Conservation (phyloP, 495 filamentous ascomycete species). For the Penicillium simplicissimum region DNA sequence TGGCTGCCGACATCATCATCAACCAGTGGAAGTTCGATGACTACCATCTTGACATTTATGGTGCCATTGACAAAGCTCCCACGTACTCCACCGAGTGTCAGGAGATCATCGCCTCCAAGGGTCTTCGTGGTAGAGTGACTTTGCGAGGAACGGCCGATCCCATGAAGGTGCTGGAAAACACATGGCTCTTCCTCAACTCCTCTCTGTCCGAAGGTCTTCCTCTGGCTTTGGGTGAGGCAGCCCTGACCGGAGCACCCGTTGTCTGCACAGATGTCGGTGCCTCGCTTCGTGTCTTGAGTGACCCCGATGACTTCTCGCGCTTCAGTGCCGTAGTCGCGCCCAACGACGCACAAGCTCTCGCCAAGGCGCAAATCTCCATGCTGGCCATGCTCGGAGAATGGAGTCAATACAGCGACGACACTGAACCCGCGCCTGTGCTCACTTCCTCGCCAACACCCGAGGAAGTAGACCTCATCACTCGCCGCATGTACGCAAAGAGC, state of each 20-base stretch:
- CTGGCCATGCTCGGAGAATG: slow-evolving; percentile 62
- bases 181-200: slow-evolving; percentile 69
- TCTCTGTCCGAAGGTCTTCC: slow-evolving; percentile 67
- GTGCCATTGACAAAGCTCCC: slow-evolving; percentile 60
- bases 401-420: slow-evolving; percentile 54
- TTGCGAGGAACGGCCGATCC: slow-evolving; percentile 59
- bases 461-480: slow-evolving; percentile 55
- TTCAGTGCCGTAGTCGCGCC: slow-evolving; percentile 65
- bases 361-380: slow-evolving; percentile 62
- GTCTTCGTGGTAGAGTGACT: slow-evolving; percentile 53
- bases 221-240: slow-evolving; percentile 65
- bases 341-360: slow-evolving; percentile 59
- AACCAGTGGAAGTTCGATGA: slow-evolving; percentile 67
- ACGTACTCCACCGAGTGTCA: slow-evolving; percentile 61
- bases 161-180: slow-evolving; percentile 57
- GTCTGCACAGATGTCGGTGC: slow-evolving; percentile 68
- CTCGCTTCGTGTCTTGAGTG: slow-evolving; percentile 62
- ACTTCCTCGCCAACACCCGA: slow-evolving; percentile 49
- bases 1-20: slow-evolving; percentile 65
- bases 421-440: slow-evolving; percentile 44
- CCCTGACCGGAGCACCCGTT: slow-evolving; percentile 62
- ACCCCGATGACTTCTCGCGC: slow-evolving; percentile 55
- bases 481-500: slow-evolving; percentile 63
- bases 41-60: slow-evolving; percentile 64
- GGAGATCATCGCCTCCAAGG: slow-evolving; percentile 62